Evolutionary conservation across 169 alveolate species (phyloP), one percentile per base, ranked within the genome.

Genomic region (Plasmodium gonderi): DNA sequence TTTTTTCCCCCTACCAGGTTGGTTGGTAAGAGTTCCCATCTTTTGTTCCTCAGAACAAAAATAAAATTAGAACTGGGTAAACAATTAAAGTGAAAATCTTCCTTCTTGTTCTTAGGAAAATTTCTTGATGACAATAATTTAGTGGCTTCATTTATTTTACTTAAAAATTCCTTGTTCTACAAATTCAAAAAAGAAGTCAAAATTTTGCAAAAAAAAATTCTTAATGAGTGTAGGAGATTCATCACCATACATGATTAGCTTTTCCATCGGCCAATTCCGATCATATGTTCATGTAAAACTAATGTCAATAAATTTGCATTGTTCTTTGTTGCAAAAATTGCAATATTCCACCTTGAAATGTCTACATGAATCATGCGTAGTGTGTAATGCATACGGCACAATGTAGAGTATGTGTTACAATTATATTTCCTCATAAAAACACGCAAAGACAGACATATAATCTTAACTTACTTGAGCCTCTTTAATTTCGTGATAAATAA

Each of bases 11-110:
- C 29, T 72, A 83, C 92, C 51, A 83, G 76, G 40, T 83, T 83
- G 23, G 81, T 69, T n/a, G 92, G 92, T 17, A 83, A 40, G 40
- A 83, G 64, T 17, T 83, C 92, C 92, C 92, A 83, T 36, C 65
- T 47, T n/a, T 60, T 47, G 77, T 83, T 83, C 44, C 92, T 68
- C 75, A 17, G 42, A 33, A 83, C 64, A 36, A 83, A 83, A 47
- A 83, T 83, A 47, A 83, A 83, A 72, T 83, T 51, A 7, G 82
- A 69, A 29, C 36, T 83, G 7, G 83, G n/a, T 54, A 83, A 69
- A 49, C 64, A 83, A 69, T 29, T 83, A 49, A 83, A 83, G 14
- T 69, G 92, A 17, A 29, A 29, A 20, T 83, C 92, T 1, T 72
- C 92, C 65, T 83, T 83, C 44, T 72, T 83, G 4, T 51, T 74